Base-by-base conservation (phyloP, 2,329 filamentous ascomycete species). In the Nemania sp. region DNA sequence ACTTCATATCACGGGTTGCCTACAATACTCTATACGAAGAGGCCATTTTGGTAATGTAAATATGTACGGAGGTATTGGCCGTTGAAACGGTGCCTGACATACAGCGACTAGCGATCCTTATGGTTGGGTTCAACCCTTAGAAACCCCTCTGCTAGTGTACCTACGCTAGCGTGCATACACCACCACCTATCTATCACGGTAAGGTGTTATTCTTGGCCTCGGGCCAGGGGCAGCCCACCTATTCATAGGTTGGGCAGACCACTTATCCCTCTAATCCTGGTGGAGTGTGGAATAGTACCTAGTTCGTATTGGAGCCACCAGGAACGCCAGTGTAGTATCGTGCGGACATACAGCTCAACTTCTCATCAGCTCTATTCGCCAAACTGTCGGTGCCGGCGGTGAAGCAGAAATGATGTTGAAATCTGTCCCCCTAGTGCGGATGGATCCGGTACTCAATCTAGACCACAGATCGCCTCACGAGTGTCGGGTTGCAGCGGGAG, bases 241-340 rank as follows among this genome's bases (percentile, higher is more conserved):
- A 37, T 49, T 47, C 46, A 45, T 59, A 45, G 55, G 45, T 43
- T 39, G 20, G n/a, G n/a, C n/a, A n/a, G n/a, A 8, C 39, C 26
- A 42, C 36, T 52, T 46, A 52, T 43, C 48, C 54, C 46, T 36
- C 40, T 50, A 42, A 47, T 45, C 43, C 54, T 28, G 39, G 50
- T 43, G 43, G 51, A n/a, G n/a, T n/a, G n/a, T n/a, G n/a, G 46
- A 40, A 51, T 52, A 22, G 47, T 20, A n/a, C n/a, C n/a, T n/a
- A 45, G 54, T 51, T 60, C 57, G 57, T 60, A 60, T 60, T 58
- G 54, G 49, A 55, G 41, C 48, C 39, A 44, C 44, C 48, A 42
- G 43, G 46, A 42, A 53, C 39, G 39, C 52, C 49, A 49, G 43
- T 49, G 56, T 53, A 34, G 56, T 34, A 59, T 52, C 49, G 36